Evolutionary conservation across 768 basidiomycete genomes (phyloP).

Genomic region (Agaricus blazei): DNA sequence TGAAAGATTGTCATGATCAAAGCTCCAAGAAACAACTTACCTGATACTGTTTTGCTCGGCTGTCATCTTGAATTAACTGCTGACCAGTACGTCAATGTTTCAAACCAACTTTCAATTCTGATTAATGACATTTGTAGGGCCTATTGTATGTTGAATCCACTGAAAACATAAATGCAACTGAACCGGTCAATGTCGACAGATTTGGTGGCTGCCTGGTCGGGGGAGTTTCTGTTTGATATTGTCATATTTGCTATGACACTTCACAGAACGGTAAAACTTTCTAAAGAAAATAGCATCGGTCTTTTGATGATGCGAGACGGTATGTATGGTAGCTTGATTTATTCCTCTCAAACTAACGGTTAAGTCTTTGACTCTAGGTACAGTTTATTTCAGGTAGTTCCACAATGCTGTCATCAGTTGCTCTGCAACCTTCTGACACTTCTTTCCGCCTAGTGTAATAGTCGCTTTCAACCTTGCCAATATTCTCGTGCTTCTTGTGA

Average conservation of each 20-base stretch:
- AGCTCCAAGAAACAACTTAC: no score
- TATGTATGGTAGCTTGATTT: conserved; percentile 13
- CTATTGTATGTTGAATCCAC: no score
- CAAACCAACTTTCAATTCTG: no score
- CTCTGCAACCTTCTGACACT: not conserved
- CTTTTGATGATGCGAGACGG: conserved; percentile 34
- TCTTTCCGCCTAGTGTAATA: not conserved
- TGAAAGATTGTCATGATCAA: no score
- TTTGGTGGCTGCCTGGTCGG: conserved; percentile 31
- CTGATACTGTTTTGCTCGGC: no score
- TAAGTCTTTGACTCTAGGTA: conserved; percentile 20
- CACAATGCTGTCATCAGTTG: conserved; percentile 4
- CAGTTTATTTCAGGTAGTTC: conserved; percentile 34
- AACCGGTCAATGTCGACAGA: conserved; percentile 14
- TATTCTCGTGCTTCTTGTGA: conserved; percentile 12
- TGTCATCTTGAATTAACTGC: no score
- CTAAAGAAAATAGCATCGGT: conserved; percentile 17
- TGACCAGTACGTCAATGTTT: no score
- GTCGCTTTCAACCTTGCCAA: conserved; percentile 5
- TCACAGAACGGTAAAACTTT: conserved; percentile 25
- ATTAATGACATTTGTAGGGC: no score
- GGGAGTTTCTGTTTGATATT: conserved; percentile 33
- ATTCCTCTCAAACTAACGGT: not conserved
- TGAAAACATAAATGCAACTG: no score
- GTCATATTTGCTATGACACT: conserved; percentile 36